Percentiles rank a stretch among this genome's conserved stretches.
These are phyloP conservation scores for Zhuliangozyma parablackwelliae DNA, from an alignment of 1,139 yeast species.

Conservation along the genomic window DNA sequence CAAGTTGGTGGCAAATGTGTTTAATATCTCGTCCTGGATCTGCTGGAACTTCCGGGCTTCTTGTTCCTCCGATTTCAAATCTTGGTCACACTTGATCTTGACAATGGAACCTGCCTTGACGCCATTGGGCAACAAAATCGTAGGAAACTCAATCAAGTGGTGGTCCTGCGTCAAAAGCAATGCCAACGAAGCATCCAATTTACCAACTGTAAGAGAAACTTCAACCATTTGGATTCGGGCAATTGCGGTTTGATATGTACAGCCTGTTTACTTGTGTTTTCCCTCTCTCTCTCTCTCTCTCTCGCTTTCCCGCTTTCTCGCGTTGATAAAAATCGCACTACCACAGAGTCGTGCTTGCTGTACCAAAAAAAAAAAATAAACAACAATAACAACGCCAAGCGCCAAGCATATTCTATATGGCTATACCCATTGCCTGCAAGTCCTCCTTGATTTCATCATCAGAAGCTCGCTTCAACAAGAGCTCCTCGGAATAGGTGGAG, in stretches of 20 bases:
- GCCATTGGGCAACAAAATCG: conserved; percentile 83
- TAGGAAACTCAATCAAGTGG: conserved; percentile 93
- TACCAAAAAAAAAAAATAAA: too few species aligned
- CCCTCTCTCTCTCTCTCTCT: too few species aligned
- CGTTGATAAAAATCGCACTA: too few species aligned
- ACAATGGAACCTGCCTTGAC: conserved; percentile 94
- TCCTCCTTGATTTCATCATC: conserved; percentile 64
- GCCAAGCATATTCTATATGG: conserved; percentile 10
- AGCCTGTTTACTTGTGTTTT: too few species aligned
- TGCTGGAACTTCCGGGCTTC: conserved; percentile 56
- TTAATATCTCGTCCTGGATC: conserved; percentile 71
- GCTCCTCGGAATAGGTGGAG: conserved; percentile 18
- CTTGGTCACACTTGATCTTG: conserved; percentile 79
- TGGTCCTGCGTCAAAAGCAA: conserved; percentile 86
- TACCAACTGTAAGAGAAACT: conserved; percentile 92
- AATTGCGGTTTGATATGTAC: too few species aligned
- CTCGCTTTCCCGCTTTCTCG: too few species aligned
- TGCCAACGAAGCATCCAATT: conserved; percentile 92
- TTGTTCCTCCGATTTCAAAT: conserved; percentile 58
- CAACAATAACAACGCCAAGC: too few species aligned
- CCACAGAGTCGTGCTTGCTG: too few species aligned
- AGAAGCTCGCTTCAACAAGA: conserved; percentile 47
- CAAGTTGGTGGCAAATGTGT: conserved; percentile 65
- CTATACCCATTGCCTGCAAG: conserved; percentile 46
- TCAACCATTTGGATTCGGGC: conserved; percentile 53